Conservation (phyloP, 2,329 filamentous ascomycete species). For the Beauveria sp. region DNA sequence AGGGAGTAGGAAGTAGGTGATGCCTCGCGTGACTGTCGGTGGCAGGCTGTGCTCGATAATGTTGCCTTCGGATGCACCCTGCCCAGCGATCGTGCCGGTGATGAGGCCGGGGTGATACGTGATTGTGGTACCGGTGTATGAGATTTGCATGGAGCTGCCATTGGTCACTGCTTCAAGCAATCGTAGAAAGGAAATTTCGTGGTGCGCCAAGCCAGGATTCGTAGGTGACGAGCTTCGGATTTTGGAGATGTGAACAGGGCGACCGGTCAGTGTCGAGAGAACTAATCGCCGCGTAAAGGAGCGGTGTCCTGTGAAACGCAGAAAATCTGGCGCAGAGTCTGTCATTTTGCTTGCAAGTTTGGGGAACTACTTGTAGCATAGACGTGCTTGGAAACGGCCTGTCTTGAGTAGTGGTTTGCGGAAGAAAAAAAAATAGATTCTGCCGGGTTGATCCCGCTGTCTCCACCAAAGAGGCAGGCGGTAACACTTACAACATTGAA, state of each 20-base stretch:
- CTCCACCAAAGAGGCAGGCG: conserved; percentile 21
- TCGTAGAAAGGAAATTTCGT: conserved; percentile 93
- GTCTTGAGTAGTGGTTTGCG: not conserved
- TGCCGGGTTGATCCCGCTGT: conserved; percentile 21
- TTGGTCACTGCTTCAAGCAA: conserved; percentile 94
- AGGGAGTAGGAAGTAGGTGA: conserved; percentile 87
- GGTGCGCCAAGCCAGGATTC: conserved; percentile 78
- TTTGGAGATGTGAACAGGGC: conserved; percentile 83
- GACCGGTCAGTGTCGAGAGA: conserved; percentile 84
- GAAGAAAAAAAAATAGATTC: conserved; percentile 29
- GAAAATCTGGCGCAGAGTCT: conserved; percentile 41
- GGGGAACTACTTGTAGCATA: conserved; percentile 2
- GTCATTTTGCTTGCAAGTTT: conserved; percentile 29
- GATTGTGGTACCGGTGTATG: conserved; percentile 88
- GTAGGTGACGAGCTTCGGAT: conserved; percentile 84
- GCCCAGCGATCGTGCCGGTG: conserved; percentile 71
- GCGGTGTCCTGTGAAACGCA: conserved; percentile 79
- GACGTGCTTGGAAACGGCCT: not conserved
- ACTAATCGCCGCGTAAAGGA: conserved; percentile 78
- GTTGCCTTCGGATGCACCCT: conserved; percentile 62
- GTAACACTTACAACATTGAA: conserved; percentile 14
- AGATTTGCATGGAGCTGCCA: conserved; percentile 90
- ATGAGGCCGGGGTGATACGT: conserved; percentile 90
- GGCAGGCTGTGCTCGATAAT: conserved; percentile 77
- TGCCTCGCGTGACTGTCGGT: conserved; percentile 66